Evolutionary conservation across 805 yeast genomes (phyloP).

Genomic region (Kuraishia piskuri): DNA sequence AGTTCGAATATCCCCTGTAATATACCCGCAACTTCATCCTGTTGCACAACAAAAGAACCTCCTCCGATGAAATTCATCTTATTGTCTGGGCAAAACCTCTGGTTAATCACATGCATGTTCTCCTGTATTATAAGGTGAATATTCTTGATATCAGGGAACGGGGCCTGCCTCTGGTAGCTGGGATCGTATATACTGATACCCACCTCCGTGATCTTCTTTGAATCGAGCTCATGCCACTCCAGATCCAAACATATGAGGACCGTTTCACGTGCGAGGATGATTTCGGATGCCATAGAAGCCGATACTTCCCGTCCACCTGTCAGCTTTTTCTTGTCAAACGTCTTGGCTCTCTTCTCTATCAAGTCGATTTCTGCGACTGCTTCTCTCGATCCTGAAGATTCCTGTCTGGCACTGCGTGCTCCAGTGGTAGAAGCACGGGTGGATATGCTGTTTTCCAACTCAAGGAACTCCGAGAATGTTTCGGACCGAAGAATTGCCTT

Average conservation of each 20-base stretch:
- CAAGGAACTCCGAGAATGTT: not conserved
- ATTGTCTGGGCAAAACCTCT: slow-evolving; percentile 18
- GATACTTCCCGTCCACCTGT: not conserved
- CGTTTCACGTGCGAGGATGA: slow-evolving; percentile 5
- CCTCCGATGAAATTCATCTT: slow-evolving; percentile 18
- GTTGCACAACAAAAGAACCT: slow-evolving; percentile 14
- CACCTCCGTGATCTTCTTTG: slow-evolving; percentile 16
- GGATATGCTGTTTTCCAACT: not conserved
- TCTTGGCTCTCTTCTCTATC: not conserved
- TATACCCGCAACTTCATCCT: slow-evolving; percentile 8
- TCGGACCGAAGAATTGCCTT: not conserved
- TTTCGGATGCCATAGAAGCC: not conserved
- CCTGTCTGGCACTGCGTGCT: not conserved
- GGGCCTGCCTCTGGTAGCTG: slow-evolving; percentile 15
- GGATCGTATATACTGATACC: slow-evolving; percentile 23
- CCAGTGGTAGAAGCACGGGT: not conserved
- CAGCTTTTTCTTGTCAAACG: not conserved
- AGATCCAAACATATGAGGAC: slow-evolving; percentile 19
- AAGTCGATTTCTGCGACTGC: not conserved
- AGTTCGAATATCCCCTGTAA: slow-evolving; percentile 1
- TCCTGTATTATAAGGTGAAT: slow-evolving; percentile 20
- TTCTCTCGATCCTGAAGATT: not conserved
- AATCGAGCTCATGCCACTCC: slow-evolving; percentile 14
- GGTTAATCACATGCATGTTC: slow-evolving; percentile 11
- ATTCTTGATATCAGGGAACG: slow-evolving; percentile 21